These are phyloP conservation scores for Alternaria brassicicola DNA, from an alignment of 2,329 filamentous ascomycete genomes.

Conservation along the genomic window DNA sequence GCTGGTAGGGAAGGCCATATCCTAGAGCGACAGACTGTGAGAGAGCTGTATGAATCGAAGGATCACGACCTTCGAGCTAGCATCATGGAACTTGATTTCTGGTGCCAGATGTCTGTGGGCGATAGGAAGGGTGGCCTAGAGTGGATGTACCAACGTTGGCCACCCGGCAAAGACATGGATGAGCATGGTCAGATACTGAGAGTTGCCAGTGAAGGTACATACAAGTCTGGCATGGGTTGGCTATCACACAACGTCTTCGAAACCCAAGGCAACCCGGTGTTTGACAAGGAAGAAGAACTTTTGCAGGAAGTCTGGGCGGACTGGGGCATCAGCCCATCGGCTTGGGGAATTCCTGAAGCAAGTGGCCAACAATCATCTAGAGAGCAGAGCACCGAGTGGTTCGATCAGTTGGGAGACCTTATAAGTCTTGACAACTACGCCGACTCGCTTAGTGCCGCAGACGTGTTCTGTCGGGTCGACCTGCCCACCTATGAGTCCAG, in stretches of 20 bases:
- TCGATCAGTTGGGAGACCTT: slow-evolving; percentile 45
- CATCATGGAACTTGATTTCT: slow-evolving; percentile 86
- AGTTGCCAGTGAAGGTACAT: slow-evolving; percentile 82
- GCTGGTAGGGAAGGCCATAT: slow-evolving; percentile 90
- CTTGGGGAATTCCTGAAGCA: slow-evolving; percentile 51
- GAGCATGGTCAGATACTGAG: slow-evolving; percentile 70
- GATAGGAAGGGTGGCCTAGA: slow-evolving; percentile 86
- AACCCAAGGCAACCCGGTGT: slow-evolving; percentile 44
- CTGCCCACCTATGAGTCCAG: slow-evolving; percentile 49
- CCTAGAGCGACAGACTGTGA: slow-evolving; percentile 69
- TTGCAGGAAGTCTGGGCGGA: slow-evolving; percentile 69
- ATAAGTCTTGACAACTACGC: slow-evolving; percentile 59
- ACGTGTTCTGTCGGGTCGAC: slow-evolving; percentile 62
- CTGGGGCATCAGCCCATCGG: slow-evolving; percentile 69
- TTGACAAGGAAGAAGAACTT: slow-evolving; percentile 65
- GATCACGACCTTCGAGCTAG: slow-evolving; percentile 77
- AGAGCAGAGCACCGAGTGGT: not conserved
- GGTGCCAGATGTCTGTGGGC: slow-evolving; percentile 95
- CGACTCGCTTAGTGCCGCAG: slow-evolving; percentile 68
- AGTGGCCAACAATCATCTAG: not conserved
- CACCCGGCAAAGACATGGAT: slow-evolving; percentile 72
- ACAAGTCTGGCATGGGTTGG: slow-evolving; percentile 77
- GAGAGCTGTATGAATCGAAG: slow-evolving; percentile 72
- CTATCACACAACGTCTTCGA: slow-evolving; percentile 66
- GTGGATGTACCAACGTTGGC: slow-evolving; percentile 85